Evolutionary conservation across 805 yeast genomes (phyloP).

Genomic region (Komagataella populi): DNA sequence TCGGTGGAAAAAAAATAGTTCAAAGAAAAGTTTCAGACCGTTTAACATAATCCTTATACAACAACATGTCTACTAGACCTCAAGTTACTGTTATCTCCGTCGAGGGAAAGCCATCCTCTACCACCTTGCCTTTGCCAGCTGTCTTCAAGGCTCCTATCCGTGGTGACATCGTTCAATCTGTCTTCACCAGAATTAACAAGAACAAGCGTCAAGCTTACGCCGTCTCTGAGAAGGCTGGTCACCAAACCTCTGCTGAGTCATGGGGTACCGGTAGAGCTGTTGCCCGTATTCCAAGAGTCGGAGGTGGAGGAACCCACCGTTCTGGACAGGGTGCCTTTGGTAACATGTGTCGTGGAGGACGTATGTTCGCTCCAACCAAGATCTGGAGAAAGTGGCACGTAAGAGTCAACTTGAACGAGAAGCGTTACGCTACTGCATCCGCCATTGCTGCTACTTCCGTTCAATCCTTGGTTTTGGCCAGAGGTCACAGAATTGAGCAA

Average conservation of each 20-base stretch:
- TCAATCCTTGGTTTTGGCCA: slow-evolving; percentile 95
- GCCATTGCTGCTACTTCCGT: slow-evolving; percentile 99
- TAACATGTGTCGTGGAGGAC: slow-evolving; percentile 99
- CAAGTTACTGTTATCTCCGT: slow-evolving; percentile 87
- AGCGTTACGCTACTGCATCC: slow-evolving; percentile 99
- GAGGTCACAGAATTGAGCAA: slow-evolving; percentile 99
- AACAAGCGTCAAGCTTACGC: slow-evolving; percentile 99
- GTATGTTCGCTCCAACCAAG: slow-evolving; percentile 99
- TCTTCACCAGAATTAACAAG: slow-evolving; percentile 96
- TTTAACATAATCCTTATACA: background rate
- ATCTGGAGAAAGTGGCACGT: slow-evolving; percentile 99
- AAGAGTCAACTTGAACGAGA: slow-evolving; percentile 99
- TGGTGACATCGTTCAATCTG: slow-evolving; percentile 98
- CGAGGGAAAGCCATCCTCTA: slow-evolving; percentile 74
- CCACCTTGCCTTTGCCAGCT: slow-evolving; percentile 90
- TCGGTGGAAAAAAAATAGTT: background rate
- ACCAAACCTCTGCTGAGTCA: slow-evolving; percentile 99
- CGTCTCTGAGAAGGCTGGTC: slow-evolving; percentile 98
- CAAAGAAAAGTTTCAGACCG: background rate
- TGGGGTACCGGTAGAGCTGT: slow-evolving; percentile 99
- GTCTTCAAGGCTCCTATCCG: slow-evolving; percentile 99
- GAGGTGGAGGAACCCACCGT: slow-evolving; percentile 99
- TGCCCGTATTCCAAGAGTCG: slow-evolving; percentile 99
- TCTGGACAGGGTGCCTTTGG: slow-evolving; percentile 99
- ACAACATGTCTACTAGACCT: slow-evolving; percentile 57